Evolutionary conservation across 2,329 filamentous ascomycete species (phyloP).

Genomic region (Paraphaeosphaeria minitans): DNA sequence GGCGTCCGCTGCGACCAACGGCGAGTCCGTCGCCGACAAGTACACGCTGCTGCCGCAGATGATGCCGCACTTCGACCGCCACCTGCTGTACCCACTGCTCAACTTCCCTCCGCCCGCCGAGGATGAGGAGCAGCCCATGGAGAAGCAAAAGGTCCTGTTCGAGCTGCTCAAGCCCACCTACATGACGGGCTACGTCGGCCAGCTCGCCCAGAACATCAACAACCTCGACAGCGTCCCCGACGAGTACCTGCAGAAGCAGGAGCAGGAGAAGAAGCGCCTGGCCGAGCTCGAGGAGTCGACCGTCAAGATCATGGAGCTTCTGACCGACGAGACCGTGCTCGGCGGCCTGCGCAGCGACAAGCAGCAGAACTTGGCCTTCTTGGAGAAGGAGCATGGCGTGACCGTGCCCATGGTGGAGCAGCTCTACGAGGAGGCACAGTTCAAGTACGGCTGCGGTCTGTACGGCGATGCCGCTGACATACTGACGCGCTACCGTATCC

Average conservation of each 20-base stretch:
- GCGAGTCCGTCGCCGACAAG: constrained; percentile 65
- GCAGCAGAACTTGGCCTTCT: constrained; percentile 95
- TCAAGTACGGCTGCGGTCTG: constrained; percentile 97
- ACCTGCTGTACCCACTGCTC: constrained; percentile 94
- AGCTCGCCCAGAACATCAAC: constrained; percentile 88
- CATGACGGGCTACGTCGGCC: constrained; percentile 98
- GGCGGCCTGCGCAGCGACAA: constrained; percentile 93
- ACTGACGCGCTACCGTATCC: constrained; percentile 95
- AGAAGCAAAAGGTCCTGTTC: constrained; percentile 86
- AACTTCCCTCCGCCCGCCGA: constrained; percentile 85
- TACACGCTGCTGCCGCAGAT: constrained; percentile 87
- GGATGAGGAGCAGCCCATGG: constrained; percentile 74
- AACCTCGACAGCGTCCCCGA: constrained; percentile 75
- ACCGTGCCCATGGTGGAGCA: constrained; percentile 95
- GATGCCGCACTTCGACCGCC: constrained; percentile 89
- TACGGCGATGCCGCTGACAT: constrained; percentile 89
- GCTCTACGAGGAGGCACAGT: constrained; percentile 93
- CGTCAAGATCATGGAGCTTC: constrained; percentile 82
- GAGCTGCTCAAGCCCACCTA: constrained; percentile 95
- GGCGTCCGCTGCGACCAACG: constrained; percentile 43
- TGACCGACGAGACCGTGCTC: constrained; percentile 88
- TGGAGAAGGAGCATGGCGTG: constrained; percentile 95
- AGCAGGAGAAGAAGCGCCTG: constrained; percentile 83
- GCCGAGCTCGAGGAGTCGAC: constrained; percentile 86
- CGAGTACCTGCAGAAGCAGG: constrained; percentile 86